Percentiles rank a stretch among this genome's conserved stretches.
Evolutionary conservation across 177 flowering plant genomes (phyloP).

Genomic region (Vitis hybrid): DNA sequence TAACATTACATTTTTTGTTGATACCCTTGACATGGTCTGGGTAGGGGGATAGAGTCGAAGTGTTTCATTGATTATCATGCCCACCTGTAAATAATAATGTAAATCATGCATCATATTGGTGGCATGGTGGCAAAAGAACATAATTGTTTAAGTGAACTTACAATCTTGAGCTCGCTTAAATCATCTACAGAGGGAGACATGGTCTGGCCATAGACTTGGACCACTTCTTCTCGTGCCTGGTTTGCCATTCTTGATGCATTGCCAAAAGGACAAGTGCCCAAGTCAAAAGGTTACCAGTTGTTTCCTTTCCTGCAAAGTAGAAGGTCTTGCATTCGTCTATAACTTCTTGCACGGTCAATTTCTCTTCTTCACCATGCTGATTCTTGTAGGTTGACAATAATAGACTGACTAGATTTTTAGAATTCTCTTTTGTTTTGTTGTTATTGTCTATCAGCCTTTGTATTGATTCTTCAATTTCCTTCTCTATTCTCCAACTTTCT

Average conservation of each 20-base stretch:
- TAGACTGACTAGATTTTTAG: constrained; percentile 43
- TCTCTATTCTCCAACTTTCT: constrained; percentile 56
- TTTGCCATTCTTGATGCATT: constrained; percentile 75
- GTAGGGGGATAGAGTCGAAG: constrained; percentile 4
- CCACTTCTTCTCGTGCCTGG: constrained; percentile 64
- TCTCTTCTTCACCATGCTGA: constrained; percentile 37
- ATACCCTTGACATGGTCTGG: neutral
- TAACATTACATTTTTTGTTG: too few species aligned
- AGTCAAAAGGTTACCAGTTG: constrained; percentile 57
- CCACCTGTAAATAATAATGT: too few species aligned
- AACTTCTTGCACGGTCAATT: constrained; percentile 49
- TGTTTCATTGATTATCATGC: too few species aligned
- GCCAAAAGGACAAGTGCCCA: constrained; percentile 71
- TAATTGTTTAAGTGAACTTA: constrained; percentile 24
- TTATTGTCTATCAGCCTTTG: constrained; percentile 35
- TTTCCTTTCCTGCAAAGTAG: constrained; percentile 78
- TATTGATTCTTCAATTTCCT: constrained; percentile 42
- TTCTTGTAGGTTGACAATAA: constrained; percentile 41
- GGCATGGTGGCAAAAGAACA: too few species aligned
- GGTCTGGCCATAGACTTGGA: constrained; percentile 24
- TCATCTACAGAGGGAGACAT: constrained; percentile 46
- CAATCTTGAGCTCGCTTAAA: constrained; percentile 52
- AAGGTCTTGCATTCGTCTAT: constrained; percentile 81
- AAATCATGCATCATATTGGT: too few species aligned
- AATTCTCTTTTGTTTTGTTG: constrained; percentile 28